phyloP scores from a whole-genome alignment of 192 early-diverging fungal species.

The Linnemannia schmuckeri region DNA sequence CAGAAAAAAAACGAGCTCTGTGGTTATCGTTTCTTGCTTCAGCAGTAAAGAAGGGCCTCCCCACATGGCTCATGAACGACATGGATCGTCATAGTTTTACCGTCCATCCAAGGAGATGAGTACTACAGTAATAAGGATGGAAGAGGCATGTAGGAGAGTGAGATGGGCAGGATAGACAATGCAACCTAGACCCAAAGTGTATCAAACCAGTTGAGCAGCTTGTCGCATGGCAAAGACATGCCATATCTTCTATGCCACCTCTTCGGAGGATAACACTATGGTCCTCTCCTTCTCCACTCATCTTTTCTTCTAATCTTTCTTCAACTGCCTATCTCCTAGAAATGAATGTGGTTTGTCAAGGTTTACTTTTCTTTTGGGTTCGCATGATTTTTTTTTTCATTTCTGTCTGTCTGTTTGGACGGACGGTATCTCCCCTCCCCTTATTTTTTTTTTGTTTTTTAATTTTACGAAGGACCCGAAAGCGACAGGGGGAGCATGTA shows the following conservation, averaged over 20 bases:
- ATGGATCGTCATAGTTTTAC: slow-evolving; percentile 2
- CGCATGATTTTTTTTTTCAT: background rate
- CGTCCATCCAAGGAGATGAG: background rate
- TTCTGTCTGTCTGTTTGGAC: background rate
- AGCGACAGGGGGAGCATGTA: background rate
- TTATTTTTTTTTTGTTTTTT: background rate
- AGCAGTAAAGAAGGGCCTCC: no score
- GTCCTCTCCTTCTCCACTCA: background rate
- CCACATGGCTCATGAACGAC: background rate
- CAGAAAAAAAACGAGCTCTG: background rate
- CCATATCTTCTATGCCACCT: no score
- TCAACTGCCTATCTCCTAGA: background rate
- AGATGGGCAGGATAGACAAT: no score
- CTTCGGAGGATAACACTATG: background rate
- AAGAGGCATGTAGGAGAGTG: background rate
- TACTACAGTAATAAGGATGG: background rate
- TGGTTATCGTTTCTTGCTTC: background rate
- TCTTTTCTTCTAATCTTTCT: background rate
- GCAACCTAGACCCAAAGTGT: no score
- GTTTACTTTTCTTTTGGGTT: background rate
- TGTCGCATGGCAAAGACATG: no score
- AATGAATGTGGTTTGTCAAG: slow-evolving; percentile 7
- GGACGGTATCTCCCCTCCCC: background rate
- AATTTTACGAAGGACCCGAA: background rate
- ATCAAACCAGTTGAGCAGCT: no score